Conservation (phyloP, 1,139 yeast species). For the Pichia sp. region DNA sequence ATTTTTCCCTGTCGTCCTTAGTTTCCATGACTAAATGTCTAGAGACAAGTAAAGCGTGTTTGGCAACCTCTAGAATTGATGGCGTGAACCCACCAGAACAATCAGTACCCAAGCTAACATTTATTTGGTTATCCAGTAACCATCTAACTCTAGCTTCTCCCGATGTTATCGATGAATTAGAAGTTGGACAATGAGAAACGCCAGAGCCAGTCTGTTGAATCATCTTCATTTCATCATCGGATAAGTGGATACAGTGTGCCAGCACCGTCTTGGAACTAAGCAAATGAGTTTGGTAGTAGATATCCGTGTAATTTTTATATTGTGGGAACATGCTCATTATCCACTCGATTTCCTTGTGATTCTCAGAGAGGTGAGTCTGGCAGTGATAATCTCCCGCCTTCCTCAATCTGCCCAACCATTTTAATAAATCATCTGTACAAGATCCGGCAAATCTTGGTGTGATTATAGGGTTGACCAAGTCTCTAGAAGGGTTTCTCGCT, state of each 20-base stretch:
- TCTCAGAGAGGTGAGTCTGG: constrained; percentile 90
- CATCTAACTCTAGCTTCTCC: constrained; percentile 86
- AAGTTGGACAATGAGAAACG: constrained; percentile 88
- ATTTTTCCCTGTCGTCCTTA: constrained; percentile 37
- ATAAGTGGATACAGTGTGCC: constrained; percentile 84
- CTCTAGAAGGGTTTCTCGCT: constrained; percentile 42
- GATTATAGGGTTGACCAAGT: constrained; percentile 55
- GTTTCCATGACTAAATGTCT: constrained; percentile 71
- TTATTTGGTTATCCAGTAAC: constrained; percentile 57
- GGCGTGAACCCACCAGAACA: constrained; percentile 88
- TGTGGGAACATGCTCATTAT: constrained; percentile 73
- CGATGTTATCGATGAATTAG: constrained; percentile 81
- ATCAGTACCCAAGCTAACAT: constrained; percentile 87
- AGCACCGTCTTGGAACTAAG: constrained; percentile 62
- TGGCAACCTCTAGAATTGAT: constrained; percentile 67
- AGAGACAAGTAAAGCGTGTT: constrained; percentile 76
- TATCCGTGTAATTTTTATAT: constrained; percentile 61
- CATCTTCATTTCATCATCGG: constrained; percentile 54
- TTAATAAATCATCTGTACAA: constrained; percentile 59
- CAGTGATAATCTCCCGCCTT: constrained; percentile 48
- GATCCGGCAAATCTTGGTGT: constrained; percentile 96
- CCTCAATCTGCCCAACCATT: constrained; percentile 57
- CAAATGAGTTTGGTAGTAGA: constrained; percentile 60
- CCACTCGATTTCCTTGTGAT: constrained; percentile 64
- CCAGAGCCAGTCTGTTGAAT: constrained; percentile 55